A percentile compares a stretch with the other conserved stretches of the same genome.
Evolutionary conservation across 2,329 filamentous ascomycete species (phyloP).

Genomic region (Aspergillus versicolor): DNA sequence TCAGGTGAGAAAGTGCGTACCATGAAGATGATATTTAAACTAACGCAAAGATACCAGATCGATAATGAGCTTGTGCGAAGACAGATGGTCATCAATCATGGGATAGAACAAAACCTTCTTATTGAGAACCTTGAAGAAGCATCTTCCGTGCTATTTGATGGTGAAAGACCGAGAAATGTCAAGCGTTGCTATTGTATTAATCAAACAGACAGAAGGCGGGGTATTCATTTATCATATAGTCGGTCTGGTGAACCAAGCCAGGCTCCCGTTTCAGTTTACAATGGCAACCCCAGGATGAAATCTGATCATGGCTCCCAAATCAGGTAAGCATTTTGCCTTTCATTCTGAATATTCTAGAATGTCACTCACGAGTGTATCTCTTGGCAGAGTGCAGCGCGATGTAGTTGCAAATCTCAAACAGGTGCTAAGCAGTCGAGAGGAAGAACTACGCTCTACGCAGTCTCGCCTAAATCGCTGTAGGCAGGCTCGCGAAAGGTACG

Average conservation of each 20-base stretch:
- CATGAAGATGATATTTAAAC: constrained; percentile 5
- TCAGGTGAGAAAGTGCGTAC: constrained; percentile 44
- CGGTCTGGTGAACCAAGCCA: constrained; percentile 51
- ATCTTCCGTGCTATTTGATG: constrained; percentile 66
- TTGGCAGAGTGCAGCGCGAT: constrained; percentile 44
- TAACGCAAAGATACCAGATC: constrained; percentile 52
- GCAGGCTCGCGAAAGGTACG: constrained; percentile 51
- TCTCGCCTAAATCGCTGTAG: constrained; percentile 52
- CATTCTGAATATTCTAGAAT: neutral
- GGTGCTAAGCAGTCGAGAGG: constrained; percentile 55
- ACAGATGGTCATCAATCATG: constrained; percentile 77
- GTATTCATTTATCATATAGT: constrained; percentile 58
- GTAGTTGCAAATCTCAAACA: constrained; percentile 54
- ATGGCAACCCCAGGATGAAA: constrained; percentile 69
- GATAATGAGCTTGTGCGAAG: constrained; percentile 76
- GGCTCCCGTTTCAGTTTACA: constrained; percentile 54
- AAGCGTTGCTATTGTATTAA: constrained; percentile 64
- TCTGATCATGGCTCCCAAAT: constrained; percentile 71
- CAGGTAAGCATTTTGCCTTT: constrained; percentile 32
- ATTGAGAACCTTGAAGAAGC: constrained; percentile 68
- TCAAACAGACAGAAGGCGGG: constrained; percentile 63
- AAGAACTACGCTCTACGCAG: constrained; percentile 49
- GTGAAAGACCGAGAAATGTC: constrained; percentile 66
- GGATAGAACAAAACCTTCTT: constrained; percentile 81
- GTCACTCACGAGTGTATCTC: constrained; percentile 9